Evolutionary conservation across 108 stramenopile genomes (phyloP), one percentile per base, ranked within the genome.

Genomic region (Asterionellopsis glacialis): DNA sequence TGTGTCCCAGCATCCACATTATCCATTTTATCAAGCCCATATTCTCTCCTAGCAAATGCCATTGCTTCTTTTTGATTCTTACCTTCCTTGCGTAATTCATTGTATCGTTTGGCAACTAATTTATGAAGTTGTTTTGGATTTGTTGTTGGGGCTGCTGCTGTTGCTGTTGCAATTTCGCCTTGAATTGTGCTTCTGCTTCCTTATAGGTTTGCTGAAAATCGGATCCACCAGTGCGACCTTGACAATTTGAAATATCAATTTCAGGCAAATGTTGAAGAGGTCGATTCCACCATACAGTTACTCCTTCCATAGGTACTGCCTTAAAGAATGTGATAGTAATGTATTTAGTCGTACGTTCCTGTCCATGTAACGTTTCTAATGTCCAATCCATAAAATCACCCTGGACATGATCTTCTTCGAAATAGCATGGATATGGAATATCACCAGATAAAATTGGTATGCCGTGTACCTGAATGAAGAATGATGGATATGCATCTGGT

Each of bases 71-170:
- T 57, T 0, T 59, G 63, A 1, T 68, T 45, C 33, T 63, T 59
- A 3, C 88, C 88, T 48, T 70, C 41, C 42, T 52, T 47, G 15
- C 84, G 76, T 45, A 89, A 53, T 47, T 85, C 65, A 58, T 85
- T 83, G 71, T 76, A 89, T 14, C 84, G 74, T 38, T 61, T 63
- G 1, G 76, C 51, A 24, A 85, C 73, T 19, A 63, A 24, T 44
- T 57, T 66, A 41, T 77, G 76, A 6, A 54, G 0, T 18, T 45
- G 40, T 15, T 40, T 64, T 22, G 79, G 71, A 19, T 52, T 11
- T 60, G 65, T 59, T 11, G 55, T 33, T 2, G 33, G 33, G 33
- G 7, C 7, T 33, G 33, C 33, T 33, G 33, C 7, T 33, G 33
- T 33, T 33, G 33, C 33, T 33, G 33, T 7, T 33, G 33, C 7